Evolutionary conservation across 495 filamentous ascomycete species (phyloP), one percentile per base, ranked within the genome.

Genomic region (Apodospora peruviana): DNA sequence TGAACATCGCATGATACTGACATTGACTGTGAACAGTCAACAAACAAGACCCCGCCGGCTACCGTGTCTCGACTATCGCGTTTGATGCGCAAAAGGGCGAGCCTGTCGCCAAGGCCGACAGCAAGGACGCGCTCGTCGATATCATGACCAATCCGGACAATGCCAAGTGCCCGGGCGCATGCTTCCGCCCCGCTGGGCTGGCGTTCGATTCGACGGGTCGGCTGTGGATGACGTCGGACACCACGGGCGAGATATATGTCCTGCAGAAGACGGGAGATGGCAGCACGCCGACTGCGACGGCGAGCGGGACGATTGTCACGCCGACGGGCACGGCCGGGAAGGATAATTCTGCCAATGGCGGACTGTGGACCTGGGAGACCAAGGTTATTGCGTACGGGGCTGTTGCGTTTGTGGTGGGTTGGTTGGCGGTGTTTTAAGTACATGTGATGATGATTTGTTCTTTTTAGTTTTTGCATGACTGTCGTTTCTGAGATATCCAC

Each of bases 231-330:
- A 70, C 67, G 42, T 68, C 65, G 1, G 77, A 79, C 51, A 44
- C 65, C 3, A 79, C 72, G 38, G 77, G 77, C 11, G 77, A 80
- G 60, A 68, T 80, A 18, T 78, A 70, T 45, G 72, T 79, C 2
- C 35, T 79, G 11, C 24, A 51, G 46, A 46, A 48, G 21, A 56
- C 47, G 48, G 32, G 17, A 19, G 11, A 10, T 18, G 12, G 18
- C 3, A 16, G 10, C 10, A 36, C 40, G 9, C 21, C 40, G 2
- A 27, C 48, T 2, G 9, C 45, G 12, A 52, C 55, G 43, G 47
- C 46, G 11, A 48, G 46, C 32, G 56, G 45, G n/a, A 45, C 32
- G 14, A 40, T 32, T 44, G 43, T 29, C 10, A 53, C 40, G 39
- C 40, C 43, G 9, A 52, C 38, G 47, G 29, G n/a, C 40, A 24